phyloP scores from a whole-genome alignment of 495 filamentous ascomycete genomes.

The Hamigera avellanea region DNA sequence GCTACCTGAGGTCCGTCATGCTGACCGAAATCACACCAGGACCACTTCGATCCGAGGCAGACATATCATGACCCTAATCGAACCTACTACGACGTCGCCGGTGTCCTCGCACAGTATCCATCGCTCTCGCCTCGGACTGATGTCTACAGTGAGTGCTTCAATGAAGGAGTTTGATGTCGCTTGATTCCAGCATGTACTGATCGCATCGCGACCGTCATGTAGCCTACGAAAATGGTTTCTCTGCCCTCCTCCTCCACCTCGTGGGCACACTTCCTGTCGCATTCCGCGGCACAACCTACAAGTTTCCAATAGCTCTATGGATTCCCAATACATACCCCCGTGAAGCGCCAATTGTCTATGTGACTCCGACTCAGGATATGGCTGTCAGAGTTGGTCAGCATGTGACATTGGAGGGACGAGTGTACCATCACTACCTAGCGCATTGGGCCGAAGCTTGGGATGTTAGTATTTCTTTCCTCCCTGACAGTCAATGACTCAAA shows the following conservation, averaged over 20 bases:
- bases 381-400: slow-evolving; percentile 82
- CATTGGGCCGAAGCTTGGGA: slow-evolving; percentile 85
- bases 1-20: not conserved
- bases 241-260: slow-evolving; percentile 78
- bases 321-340: slow-evolving; percentile 87
- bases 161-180: not conserved
- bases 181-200: not conserved
- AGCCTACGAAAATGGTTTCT: slow-evolving; percentile 85
- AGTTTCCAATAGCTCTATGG: slow-evolving; percentile 89
- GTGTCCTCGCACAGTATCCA: slow-evolving; percentile 68
- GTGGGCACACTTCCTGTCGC: slow-evolving; percentile 75
- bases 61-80: slow-evolving; percentile 87
- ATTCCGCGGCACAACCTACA: slow-evolving; percentile 83
- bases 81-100: slow-evolving; percentile 83
- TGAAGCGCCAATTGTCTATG: slow-evolving; percentile 75
- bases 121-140: slow-evolving; percentile 84
- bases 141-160: slow-evolving; percentile 68
- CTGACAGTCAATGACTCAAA: too few species aligned
- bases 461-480: slow-evolving; percentile 56
- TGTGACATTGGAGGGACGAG: slow-evolving; percentile 84
- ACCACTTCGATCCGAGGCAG: slow-evolving; percentile 82
- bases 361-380: slow-evolving; percentile 83
- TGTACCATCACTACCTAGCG: slow-evolving; percentile 92
- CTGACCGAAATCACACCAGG: slow-evolving; percentile 37
- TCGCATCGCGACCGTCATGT: not conserved